Percentiles rank a stretch among this genome's conserved stretches.
Evolutionary conservation across 1,284 basidiomycete species (phyloP).

Genomic region (Marasmius sp.): DNA sequence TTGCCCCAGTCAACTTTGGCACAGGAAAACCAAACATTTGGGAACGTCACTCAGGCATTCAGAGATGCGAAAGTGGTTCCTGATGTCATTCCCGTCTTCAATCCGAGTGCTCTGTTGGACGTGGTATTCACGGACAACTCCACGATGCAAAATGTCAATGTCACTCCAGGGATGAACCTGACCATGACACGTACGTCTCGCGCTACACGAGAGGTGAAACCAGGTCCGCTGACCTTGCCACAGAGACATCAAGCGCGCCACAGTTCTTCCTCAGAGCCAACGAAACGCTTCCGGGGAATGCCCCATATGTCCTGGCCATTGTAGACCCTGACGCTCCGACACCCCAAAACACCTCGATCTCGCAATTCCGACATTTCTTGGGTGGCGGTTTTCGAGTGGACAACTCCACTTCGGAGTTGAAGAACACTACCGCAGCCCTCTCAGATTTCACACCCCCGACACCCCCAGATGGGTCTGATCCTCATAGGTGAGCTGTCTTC

Average conservation of each 20-base stretch:
- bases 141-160: conserved; percentile 26
- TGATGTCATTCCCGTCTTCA: conserved; percentile 40
- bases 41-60: conserved; percentile 39
- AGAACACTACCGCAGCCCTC: conserved; percentile 42
- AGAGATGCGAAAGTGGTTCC: conserved; percentile 40
- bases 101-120: conserved; percentile 33
- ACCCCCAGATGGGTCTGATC: conserved; percentile 45
- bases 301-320: conserved; percentile 42
- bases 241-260: conserved; percentile 40
- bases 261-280: conserved; percentile 33
- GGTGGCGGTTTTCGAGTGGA: conserved; percentile 40
- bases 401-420: conserved; percentile 23
- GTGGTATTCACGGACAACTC: conserved; percentile 36
- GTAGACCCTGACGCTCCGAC: conserved; percentile 52
- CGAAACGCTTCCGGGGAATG: conserved; percentile 6
- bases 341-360: conserved; percentile 38
- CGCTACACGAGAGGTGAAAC: not conserved
- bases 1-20: too few species aligned
- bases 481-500: conserved; percentile 41
- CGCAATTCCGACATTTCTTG: conserved; percentile 46
- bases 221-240: not conserved
- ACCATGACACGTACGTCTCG: conserved; percentile 39
- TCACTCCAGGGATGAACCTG: conserved; percentile 38
- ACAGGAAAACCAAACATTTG: conserved; percentile 17
- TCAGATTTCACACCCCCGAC: conserved; percentile 39